These are phyloP conservation scores for Aspergillus egyptiacus DNA, from an alignment of 495 filamentous ascomycete species.

Conservation along the genomic window DNA sequence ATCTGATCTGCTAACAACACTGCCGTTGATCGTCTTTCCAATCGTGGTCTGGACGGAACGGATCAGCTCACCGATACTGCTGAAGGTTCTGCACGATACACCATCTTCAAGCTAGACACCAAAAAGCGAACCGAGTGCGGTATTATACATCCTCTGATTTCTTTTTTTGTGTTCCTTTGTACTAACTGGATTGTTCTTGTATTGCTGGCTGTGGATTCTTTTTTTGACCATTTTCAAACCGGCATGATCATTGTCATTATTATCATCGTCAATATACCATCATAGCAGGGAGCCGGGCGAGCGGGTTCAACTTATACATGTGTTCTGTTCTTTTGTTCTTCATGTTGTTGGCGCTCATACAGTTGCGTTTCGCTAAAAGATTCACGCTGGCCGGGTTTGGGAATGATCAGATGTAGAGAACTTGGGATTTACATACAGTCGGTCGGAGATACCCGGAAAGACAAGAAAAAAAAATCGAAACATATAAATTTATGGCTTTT, in stretches of 20 bases:
- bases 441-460: conserved; percentile 11
- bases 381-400: conserved; percentile 16
- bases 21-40: too few relatives aligned
- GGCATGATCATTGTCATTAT: conserved; percentile 22
- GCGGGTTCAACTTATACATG: conserved; percentile 20
- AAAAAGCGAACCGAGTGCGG: conserved; percentile 4
- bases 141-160: conserved; percentile 7
- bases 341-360: conserved; percentile 7
- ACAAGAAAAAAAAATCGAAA: conserved; percentile 7
- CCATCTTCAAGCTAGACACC: not conserved
- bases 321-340: conserved; percentile 17
- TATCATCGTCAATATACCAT: conserved; percentile 28
- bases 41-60: not conserved
- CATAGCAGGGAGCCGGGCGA: conserved; percentile 30
- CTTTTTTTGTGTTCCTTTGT: conserved; percentile 7
- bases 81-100: not conserved
- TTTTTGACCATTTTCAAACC: conserved; percentile 20
- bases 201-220: conserved; percentile 15
- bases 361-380: conserved; percentile 10
- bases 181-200: conserved; percentile 7
- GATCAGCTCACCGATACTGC: not conserved
- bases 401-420: conserved; percentile 17
- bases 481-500: conserved; percentile 1
- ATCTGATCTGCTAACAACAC: not conserved
- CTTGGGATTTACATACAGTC: conserved; percentile 24